These are phyloP conservation scores for Hibiscus tridactylites DNA, from an alignment of 345 rosid species.

Conservation along the genomic window DNA sequence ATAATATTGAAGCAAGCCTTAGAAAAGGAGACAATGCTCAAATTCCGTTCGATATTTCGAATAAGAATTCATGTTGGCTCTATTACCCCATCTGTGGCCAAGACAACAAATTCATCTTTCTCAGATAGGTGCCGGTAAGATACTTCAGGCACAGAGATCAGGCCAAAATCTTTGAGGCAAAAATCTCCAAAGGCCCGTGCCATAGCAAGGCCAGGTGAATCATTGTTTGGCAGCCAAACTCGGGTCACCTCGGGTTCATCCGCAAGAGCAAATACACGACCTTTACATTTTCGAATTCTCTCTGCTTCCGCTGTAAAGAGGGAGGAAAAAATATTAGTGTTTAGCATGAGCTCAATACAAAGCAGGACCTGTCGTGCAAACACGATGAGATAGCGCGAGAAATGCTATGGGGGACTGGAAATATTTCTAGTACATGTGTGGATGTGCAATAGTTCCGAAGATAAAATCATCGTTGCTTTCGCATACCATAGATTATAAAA, in stretches of 20 bases:
- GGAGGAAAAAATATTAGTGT: neutral
- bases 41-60: neutral
- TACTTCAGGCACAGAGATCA: conserved; percentile 91
- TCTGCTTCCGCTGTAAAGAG: conserved; percentile 72
- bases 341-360: neutral
- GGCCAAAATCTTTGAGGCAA: conserved; percentile 93
- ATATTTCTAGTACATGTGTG: neutral
- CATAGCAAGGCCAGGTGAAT: conserved; percentile 99
- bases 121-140: conserved; percentile 56
- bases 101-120: conserved; percentile 77
- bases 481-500: neutral
- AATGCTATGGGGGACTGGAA: neutral
- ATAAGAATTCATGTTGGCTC: neutral
- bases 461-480: neutral
- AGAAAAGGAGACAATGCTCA: neutral
- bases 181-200: conserved; percentile 99
- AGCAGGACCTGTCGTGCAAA: neutral
- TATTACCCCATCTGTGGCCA: conserved; percentile 97
- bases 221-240: conserved; percentile 91
- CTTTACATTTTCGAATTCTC: conserved; percentile 77
- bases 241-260: conserved; percentile 97
- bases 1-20: neutral
- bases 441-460: neutral
- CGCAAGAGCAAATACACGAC: conserved; percentile 88
- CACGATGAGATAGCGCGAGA: neutral